Percentiles rank a stretch among this genome's conserved stretches.
phyloP scores from a whole-genome alignment of 2,329 filamentous ascomycete species.

The Fonsecaea multimorphosa region DNA sequence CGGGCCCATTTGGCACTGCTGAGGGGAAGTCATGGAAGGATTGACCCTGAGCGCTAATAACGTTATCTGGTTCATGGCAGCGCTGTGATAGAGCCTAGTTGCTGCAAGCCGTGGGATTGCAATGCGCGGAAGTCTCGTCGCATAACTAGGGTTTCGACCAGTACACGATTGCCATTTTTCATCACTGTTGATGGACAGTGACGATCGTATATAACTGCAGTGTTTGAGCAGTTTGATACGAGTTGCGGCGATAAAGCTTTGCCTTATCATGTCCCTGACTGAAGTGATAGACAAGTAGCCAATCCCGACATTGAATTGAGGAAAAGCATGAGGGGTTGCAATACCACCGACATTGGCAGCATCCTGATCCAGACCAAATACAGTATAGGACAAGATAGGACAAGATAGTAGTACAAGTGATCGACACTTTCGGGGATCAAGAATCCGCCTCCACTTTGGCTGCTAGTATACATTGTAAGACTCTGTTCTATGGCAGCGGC shows the following conservation, averaged over 20 bases:
- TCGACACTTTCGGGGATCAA: not conserved
- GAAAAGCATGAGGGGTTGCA: not conserved
- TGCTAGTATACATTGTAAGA: too few relatives aligned
- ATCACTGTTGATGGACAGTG: not conserved
- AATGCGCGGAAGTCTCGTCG: not conserved
- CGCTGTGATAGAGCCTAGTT: not conserved
- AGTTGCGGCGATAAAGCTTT: not conserved
- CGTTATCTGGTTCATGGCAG: not conserved
- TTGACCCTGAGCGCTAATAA: not conserved
- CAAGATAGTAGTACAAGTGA: not conserved
- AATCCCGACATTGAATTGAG: not conserved
- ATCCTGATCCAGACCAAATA: not conserved
- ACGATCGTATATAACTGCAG: not conserved
- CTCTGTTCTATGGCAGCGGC: too few relatives aligned
- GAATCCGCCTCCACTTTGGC: not conserved
- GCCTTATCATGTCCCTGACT: not conserved
- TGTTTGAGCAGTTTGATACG: not conserved
- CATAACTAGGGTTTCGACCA: not conserved
- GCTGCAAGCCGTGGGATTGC: not conserved
- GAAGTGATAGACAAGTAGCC: not conserved
- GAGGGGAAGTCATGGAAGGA: not conserved
- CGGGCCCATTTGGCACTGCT: not conserved
- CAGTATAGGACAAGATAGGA: not conserved
- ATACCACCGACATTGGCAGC: not conserved
- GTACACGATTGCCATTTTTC: not conserved